A percentile compares a stretch with the other conserved stretches of the same genome.
Evolutionary conservation across 441 rosid species (phyloP).

Genomic region (Heliophila coronopifolia): DNA sequence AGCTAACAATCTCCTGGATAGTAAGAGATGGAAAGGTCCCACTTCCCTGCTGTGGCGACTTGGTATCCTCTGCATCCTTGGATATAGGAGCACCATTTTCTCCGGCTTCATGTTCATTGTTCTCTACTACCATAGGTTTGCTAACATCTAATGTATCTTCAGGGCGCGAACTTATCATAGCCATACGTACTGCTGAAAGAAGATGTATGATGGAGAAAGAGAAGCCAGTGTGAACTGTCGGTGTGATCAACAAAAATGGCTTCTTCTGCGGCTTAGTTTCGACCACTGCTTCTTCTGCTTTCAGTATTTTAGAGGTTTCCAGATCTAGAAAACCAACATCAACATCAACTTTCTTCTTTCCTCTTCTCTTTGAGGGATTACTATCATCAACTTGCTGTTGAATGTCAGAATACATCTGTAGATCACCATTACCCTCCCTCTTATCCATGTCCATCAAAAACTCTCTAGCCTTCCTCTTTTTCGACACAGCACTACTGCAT

Average conservation of each 20-base stretch:
- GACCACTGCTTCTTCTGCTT: conserved; percentile 55
- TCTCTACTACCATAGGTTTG: conserved; percentile 50
- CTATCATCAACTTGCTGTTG: conserved; percentile 45
- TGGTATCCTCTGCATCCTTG: conserved; percentile 40
- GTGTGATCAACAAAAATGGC: conserved; percentile 77
- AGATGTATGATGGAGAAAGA: conserved; percentile 95
- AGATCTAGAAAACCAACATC: conserved; percentile 42
- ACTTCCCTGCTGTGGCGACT: conserved; percentile 37
- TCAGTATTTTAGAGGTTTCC: conserved; percentile 49
- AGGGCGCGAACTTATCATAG: conserved; percentile 59
- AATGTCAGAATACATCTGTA: conserved; percentile 32
- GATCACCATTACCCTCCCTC: conserved; percentile 40
- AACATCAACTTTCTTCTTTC: conserved; percentile 61
- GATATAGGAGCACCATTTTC: conserved; percentile 39
- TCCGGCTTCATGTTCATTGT: conserved; percentile 37
- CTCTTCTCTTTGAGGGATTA: conserved; percentile 53
- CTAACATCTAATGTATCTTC: conserved; percentile 60
- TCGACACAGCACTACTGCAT: conserved; percentile 44
- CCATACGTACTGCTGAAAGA: conserved; percentile 90
- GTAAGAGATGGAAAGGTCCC: conserved; percentile 59
- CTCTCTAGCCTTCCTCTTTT: conserved; percentile 71
- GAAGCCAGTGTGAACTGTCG: conserved; percentile 89
- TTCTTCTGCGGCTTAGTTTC: conserved; percentile 79
- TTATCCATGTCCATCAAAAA: conserved; percentile 40
- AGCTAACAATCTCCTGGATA: conserved; percentile 83